These are phyloP conservation scores for Angomonas deanei DNA, from an alignment of 208 protist genomes.

Conservation along the genomic window DNA sequence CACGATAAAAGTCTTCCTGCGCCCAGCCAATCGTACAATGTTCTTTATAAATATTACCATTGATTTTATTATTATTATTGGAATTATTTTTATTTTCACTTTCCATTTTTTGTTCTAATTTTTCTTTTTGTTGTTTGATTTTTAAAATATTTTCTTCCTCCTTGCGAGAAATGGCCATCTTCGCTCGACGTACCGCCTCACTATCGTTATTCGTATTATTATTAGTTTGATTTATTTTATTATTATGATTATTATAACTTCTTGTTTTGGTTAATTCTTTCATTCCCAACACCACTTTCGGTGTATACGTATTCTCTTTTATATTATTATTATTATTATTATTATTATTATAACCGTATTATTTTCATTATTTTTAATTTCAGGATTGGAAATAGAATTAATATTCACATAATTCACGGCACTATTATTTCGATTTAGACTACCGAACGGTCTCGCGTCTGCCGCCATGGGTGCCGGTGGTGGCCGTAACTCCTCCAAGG, in stretches of 20 bases:
- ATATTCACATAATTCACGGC: constrained; percentile 32
- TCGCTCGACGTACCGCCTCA: no score
- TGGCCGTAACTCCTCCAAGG: constrained; percentile 32
- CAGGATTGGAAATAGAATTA: background rate
- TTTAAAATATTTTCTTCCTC: no score
- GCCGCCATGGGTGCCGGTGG: constrained; percentile 34
- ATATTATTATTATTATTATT: constrained; percentile 8
- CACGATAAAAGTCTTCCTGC: constrained; percentile 48
- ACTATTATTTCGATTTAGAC: constrained; percentile 25
- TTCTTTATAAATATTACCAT: constrained; percentile 46
- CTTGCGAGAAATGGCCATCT: no score
- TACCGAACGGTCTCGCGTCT: constrained; percentile 58
- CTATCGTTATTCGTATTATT: background rate
- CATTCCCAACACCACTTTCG: background rate
- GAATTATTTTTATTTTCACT: background rate
- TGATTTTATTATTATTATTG: constrained; percentile 8
- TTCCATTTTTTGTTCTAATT: background rate
- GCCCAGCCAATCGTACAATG: constrained; percentile 78
- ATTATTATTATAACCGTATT: constrained; percentile 6
- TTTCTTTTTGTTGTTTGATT: background rate
- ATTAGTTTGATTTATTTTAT: background rate
- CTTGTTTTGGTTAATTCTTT: background rate
- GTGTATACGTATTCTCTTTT: background rate
- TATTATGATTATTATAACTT: constrained; percentile 8
- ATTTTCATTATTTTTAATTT: constrained; percentile 3